Evolutionary conservation across 345 rosid genomes (phyloP).

Genomic region (Brassica incana): DNA sequence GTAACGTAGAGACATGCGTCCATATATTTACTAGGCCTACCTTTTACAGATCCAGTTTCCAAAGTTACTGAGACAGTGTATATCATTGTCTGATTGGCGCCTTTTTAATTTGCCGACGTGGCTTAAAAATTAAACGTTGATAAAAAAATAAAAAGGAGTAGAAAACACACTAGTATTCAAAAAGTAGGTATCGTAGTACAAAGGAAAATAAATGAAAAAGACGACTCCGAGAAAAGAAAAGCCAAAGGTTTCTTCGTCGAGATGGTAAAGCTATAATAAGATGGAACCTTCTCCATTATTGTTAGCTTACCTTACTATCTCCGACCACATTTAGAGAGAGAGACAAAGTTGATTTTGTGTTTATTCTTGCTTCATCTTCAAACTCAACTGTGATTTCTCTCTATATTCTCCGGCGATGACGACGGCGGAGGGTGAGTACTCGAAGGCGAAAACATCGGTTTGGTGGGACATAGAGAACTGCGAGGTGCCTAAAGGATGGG

Average conservation of each 20-base stretch:
- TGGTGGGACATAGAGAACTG: constrained; percentile 99
- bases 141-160: neutral
- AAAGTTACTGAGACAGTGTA: neutral
- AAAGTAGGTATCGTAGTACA: neutral
- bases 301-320: neutral
- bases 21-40: neutral
- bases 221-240: neutral
- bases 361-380: neutral
- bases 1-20: neutral
- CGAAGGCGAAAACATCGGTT: constrained; percentile 67
- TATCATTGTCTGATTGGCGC: neutral
- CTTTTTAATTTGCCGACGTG: neutral
- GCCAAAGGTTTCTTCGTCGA: neutral
- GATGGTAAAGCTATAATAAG: neutral
- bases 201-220: neutral
- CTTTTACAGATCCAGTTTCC: neutral
- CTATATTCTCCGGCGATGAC: neutral
- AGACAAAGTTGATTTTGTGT: neutral
- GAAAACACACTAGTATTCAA: neutral
- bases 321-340: neutral
- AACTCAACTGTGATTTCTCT: neutral
- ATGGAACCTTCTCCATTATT: neutral
- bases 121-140: neutral
- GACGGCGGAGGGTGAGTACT: constrained; percentile 44
- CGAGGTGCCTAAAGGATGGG: constrained; percentile 66